These are phyloP conservation scores for Pichia terricola DNA, from an alignment of 1,139 yeast species.

Conservation along the genomic window DNA sequence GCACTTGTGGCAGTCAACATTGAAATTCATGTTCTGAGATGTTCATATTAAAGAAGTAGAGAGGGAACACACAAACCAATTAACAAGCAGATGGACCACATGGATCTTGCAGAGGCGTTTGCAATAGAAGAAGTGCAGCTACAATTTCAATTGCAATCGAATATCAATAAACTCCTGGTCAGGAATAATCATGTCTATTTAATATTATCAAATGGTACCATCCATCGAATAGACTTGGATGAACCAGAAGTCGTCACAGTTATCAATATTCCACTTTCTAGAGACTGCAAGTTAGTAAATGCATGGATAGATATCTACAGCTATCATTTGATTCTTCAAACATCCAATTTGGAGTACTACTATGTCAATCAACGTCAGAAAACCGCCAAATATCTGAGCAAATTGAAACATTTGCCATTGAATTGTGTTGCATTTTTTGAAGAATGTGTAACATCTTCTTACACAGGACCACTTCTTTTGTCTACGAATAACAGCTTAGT, in stretches of 20 bases:
- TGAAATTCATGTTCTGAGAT: too few species aligned
- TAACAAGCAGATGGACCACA: neutral
- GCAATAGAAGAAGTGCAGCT: constrained; percentile 43
- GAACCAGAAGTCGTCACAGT: constrained; percentile 42
- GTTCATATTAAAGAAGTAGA: too few species aligned
- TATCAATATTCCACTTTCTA: constrained; percentile 22
- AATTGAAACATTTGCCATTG: constrained; percentile 34
- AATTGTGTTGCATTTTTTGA: constrained; percentile 37
- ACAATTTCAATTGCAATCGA: constrained; percentile 37
- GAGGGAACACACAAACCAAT: neutral
- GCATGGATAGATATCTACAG: constrained; percentile 43
- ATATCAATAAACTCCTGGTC: constrained; percentile 35
- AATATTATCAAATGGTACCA: constrained; percentile 34
- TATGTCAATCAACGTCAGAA: constrained; percentile 32
- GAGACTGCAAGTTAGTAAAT: constrained; percentile 24
- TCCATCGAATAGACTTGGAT: constrained; percentile 44
- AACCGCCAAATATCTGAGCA: constrained; percentile 30
- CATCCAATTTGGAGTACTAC: constrained; percentile 35
- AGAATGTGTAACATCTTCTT: constrained; percentile 25
- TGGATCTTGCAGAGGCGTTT: constrained; percentile 8
- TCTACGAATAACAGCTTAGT: constrained; percentile 38
- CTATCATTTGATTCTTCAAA: constrained; percentile 38
- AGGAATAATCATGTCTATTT: constrained; percentile 39
- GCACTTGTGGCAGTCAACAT: too few species aligned
- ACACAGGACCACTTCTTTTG: constrained; percentile 40